phyloP scores from a whole-genome alignment of 2,329 filamentous ascomycete species.

The Claviceps pazoutovae region DNA sequence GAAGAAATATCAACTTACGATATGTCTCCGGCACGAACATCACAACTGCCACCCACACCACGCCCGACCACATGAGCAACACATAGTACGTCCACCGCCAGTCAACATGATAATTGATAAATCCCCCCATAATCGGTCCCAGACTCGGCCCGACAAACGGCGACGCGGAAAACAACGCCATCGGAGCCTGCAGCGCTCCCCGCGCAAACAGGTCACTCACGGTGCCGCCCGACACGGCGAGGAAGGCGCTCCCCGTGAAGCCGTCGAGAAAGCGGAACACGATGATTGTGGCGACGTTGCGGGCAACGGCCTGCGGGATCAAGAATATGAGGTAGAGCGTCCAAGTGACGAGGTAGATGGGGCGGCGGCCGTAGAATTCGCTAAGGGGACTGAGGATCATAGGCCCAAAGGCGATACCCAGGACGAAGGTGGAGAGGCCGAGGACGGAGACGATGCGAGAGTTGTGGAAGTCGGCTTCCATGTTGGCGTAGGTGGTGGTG shows the following conservation, averaged over 20 bases:
- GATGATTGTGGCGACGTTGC: constrained; percentile 69
- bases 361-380: constrained; percentile 70
- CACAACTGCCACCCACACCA: constrained; percentile 48
- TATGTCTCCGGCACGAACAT: constrained; percentile 81
- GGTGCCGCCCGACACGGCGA: constrained; percentile 69
- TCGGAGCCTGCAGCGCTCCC: constrained; percentile 59
- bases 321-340: constrained; percentile 64
- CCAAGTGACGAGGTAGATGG: constrained; percentile 67
- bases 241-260: constrained; percentile 52
- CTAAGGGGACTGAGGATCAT: constrained; percentile 50
- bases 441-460: constrained; percentile 62
- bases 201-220: constrained; percentile 66
- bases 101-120: constrained; percentile 60
- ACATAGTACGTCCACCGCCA: constrained; percentile 84
- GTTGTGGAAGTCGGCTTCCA: constrained; percentile 59
- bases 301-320: constrained; percentile 67
- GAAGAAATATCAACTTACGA: constrained; percentile 26
- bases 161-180: constrained; percentile 63
- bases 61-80: constrained; percentile 66
- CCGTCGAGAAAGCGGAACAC: constrained; percentile 67
- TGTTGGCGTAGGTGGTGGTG: constrained; percentile 65
- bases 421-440: constrained; percentile 70
- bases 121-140: constrained; percentile 55
- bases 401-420: constrained; percentile 54
- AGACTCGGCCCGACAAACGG: constrained; percentile 50